These are phyloP conservation scores for Xylaria sp. DNA, from an alignment of 495 filamentous ascomycete species.

Conservation along the genomic window DNA sequence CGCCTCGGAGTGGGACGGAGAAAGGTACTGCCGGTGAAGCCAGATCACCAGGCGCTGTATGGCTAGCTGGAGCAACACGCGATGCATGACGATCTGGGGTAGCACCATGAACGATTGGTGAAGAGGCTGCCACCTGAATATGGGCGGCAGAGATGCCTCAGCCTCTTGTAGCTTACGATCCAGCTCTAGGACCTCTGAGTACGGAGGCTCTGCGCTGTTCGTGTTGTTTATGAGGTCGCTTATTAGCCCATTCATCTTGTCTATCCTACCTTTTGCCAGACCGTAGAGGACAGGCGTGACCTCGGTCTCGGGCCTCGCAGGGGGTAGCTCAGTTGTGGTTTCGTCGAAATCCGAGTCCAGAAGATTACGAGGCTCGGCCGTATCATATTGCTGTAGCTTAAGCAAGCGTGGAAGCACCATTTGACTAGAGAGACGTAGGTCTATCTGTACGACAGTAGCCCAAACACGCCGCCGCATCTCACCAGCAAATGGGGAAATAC, in stretches of 20 bases:
- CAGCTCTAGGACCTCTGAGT: neutral
- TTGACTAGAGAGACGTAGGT: slow-evolving; percentile 43
- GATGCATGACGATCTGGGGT: neutral
- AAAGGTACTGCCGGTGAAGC: too few species aligned
- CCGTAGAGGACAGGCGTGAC: slow-evolving; percentile 47
- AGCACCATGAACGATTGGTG: neutral
- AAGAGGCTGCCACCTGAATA: neutral
- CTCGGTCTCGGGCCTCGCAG: slow-evolving; percentile 44
- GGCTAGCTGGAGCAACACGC: neutral
- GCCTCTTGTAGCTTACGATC: neutral
- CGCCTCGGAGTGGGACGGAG: too few species aligned
- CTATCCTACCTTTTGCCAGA: slow-evolving; percentile 48
- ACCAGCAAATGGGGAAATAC: slow-evolving; percentile 49
- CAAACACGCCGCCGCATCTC: slow-evolving; percentile 48
- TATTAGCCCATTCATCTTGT: too few species aligned
- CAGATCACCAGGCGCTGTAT: too few species aligned
- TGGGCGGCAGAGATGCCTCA: neutral
- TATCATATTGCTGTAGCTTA: slow-evolving; percentile 44
- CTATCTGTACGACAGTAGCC: slow-evolving; percentile 45
- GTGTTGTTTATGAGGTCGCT: neutral
- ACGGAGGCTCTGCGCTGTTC: neutral
- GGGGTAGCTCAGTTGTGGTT: slow-evolving; percentile 40
- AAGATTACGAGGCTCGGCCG: slow-evolving; percentile 51
- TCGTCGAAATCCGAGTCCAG: slow-evolving; percentile 53
- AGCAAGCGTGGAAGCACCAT: slow-evolving; percentile 50